phyloP scores from a whole-genome alignment of 2,329 filamentous ascomycete species.

The Pyrenophora seminiperda region DNA sequence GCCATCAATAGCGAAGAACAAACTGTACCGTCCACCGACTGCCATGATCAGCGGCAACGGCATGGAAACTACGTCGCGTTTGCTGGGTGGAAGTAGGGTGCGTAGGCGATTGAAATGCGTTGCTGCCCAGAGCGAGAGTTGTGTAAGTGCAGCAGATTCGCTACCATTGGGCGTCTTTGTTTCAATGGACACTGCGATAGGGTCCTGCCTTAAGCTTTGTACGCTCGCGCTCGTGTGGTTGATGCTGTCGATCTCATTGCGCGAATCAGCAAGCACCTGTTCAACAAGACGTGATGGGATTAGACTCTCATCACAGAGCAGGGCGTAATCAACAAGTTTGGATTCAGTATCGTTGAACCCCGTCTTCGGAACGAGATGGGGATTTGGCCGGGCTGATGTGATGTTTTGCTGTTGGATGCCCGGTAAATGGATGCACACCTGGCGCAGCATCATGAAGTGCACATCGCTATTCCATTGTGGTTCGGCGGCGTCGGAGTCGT shows the following conservation, averaged over 20 bases:
- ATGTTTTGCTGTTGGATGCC: constrained; percentile 11
- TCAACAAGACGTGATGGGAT: constrained; percentile 4
- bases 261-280: constrained; percentile 8
- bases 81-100: constrained; percentile 7
- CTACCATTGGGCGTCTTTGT: constrained; percentile 7
- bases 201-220: background rate
- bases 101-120: constrained; percentile 16
- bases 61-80: constrained; percentile 7
- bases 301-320: constrained; percentile 1
- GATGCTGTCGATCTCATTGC: constrained; percentile 9
- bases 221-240: background rate
- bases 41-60: constrained; percentile 11
- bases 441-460: constrained; percentile 5
- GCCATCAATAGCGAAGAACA: constrained; percentile 14
- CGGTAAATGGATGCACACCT: constrained; percentile 7
- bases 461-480: constrained; percentile 7
- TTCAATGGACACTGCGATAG: background rate
- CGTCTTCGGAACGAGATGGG: constrained; percentile 12
- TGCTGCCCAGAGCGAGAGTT: constrained; percentile 15
- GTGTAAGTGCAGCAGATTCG: constrained; percentile 10
- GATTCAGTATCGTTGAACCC: constrained; percentile 8
- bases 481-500: constrained; percentile 3
- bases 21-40: constrained; percentile 10
- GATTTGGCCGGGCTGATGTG: constrained; percentile 7
- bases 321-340: constrained; percentile 11